Evolutionary conservation across 805 yeast species (phyloP), one percentile per base, ranked within the genome.

Genomic region (Kurtzmaniella cleridarum): DNA sequence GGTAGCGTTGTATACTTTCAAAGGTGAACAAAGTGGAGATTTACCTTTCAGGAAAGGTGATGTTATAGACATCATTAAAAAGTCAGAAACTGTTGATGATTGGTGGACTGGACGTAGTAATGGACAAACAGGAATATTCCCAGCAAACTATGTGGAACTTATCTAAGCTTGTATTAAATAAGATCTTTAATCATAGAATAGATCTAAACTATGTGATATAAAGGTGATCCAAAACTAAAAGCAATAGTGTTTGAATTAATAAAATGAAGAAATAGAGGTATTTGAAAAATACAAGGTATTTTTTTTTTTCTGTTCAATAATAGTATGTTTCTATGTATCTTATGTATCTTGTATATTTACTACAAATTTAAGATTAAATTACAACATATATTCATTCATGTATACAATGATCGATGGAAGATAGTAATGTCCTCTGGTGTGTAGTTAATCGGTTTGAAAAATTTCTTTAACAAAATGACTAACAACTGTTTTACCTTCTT

Each of bases 101-200:
- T 93, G 98, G 98, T 93, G 98, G 98, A 88, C 96, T 0, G 98
- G 98, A 20, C 79, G 84, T 57, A 68, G 79, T 39, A 85, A 84
- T 49, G 91, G 95, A 10, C 65, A 64, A 44, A 87, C 86, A 51
- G 98, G 98, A 32, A 90, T 90, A 16, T 91, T 91, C 75, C 98
- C 98, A 8, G 98, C 98, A 2, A 91, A 91, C 59, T 91, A 91
- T 56, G 97, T 91, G 32, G 95, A 90, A 57, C 62, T 90, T 51
- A 76, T 79, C 38, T 82, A 55, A 41, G 29, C 15, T 20, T 5
- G 8, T 8, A 20, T 20, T 8, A 20, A 5, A 5, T 20, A 5
- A 8, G 8, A 20, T 5, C 5, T 5, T 20, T 5, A 20, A 20
- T 5, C 8, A 5, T 5, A 20, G 24, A 20, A 20, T 20, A 20